A percentile compares a stretch with the other conserved stretches of the same genome.
phyloP scores from a whole-genome alignment of 352 stramenopile species.

The Pythium aphanidermatum region DNA sequence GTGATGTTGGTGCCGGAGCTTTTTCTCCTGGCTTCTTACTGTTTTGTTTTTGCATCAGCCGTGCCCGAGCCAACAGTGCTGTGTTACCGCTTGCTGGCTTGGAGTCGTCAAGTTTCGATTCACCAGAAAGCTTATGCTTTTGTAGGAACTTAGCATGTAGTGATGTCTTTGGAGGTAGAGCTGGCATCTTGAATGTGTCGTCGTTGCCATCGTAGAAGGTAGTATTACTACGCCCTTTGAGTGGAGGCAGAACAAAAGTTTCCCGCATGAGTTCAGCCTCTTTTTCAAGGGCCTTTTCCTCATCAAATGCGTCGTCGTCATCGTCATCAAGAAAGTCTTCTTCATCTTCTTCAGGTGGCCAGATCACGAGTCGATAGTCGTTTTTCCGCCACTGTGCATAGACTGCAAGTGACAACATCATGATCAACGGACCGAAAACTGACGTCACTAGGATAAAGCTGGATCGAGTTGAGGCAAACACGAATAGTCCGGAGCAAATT shows the following conservation, averaged over 20 bases:
- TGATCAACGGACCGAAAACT: constrained; percentile 65
- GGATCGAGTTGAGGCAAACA: constrained; percentile 70
- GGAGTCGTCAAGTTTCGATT: background rate
- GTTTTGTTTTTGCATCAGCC: constrained; percentile 15
- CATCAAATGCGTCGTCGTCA: constrained; percentile 49
- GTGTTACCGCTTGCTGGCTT: constrained; percentile 1
- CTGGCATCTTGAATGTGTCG: constrained; percentile 78
- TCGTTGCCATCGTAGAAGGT: constrained; percentile 49
- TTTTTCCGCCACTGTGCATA: constrained; percentile 77
- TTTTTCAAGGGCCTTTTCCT: constrained; percentile 61
- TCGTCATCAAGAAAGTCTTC: constrained; percentile 77
- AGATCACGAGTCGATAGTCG: constrained; percentile 79
- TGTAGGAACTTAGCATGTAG: constrained; percentile 20
- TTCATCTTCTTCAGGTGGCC: constrained; percentile 74
- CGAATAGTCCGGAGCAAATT: constrained; percentile 74
- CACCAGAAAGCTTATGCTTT: constrained; percentile 11
- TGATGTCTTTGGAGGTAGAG: constrained; percentile 47
- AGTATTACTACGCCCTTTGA: constrained; percentile 54
- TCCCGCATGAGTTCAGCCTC: constrained; percentile 69
- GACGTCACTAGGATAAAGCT: constrained; percentile 76
- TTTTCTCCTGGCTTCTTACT: constrained; percentile 8
- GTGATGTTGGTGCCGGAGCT: background rate
- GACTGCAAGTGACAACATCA: constrained; percentile 72
- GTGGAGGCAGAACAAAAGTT: constrained; percentile 70
- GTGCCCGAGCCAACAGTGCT: constrained; percentile 9